Evolutionary conservation across 2,329 filamentous ascomycete genomes (phyloP), one percentile per base, ranked within the genome.

Genomic region (Fusarium pseudoanthophilum): DNA sequence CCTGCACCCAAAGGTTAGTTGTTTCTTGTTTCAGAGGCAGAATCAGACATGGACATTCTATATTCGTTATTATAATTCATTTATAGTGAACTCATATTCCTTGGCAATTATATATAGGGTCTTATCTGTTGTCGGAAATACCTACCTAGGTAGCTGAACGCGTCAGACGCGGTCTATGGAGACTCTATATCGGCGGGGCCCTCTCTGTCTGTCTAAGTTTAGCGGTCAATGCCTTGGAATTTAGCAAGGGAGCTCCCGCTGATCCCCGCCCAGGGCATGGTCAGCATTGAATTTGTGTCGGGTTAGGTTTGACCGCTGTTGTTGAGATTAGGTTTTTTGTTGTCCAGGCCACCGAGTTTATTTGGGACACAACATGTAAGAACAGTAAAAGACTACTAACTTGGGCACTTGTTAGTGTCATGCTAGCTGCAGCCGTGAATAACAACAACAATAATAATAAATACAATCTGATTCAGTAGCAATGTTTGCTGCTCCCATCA

Each of bases 301-400:
- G n/a, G n/a, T 26, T 26, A 26, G 26, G 26, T 71, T 71, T 73
- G 70, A 73, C 70, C 70, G 70, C 64, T 71, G 63, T 74, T 73
- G 67, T 71, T 62, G 64, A 64, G 64, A 64, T 66, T 45, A 49
- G 37, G 60, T 67, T 67, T 67, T 37, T 49, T 63, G 71, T 73
- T 65, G 67, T 64, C 71, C 60, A 69, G 71, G 62, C 57, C 73
- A 73, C 67, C 67, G 57, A 71, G 67, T 52, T 60, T 64, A 45
- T 63, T 60, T 65, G 34, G 26, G 36, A 40, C 49, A 52, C n/a
- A 26, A 13, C 34, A 39, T 55, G 26, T 26, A 49, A 11, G 30
- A 21, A 18, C 34, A 40, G 34, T 24, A 39, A 28, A 34, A 28
- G 34, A 55, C 34, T 30, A 18, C 26, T n/a, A n/a, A 7, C 11